Evolutionary conservation across 2,329 filamentous ascomycete species (phyloP).

Genomic region (Calycina herbarum): DNA sequence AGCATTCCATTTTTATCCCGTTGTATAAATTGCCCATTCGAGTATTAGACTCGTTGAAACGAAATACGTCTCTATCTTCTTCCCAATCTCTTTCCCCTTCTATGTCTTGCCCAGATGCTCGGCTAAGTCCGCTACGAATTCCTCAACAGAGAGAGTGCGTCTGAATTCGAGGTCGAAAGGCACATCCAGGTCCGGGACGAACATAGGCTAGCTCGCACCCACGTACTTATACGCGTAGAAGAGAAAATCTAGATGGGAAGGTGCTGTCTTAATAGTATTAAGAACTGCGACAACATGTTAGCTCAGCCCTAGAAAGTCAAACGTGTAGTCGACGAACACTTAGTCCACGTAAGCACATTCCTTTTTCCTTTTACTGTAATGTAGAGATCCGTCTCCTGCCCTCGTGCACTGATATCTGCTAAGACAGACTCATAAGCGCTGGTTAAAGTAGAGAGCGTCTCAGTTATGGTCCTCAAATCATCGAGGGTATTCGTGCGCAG

Average conservation of each 20-base stretch:
- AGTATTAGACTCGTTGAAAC: conserved; percentile 10
- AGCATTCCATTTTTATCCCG: neutral
- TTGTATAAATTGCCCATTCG: conserved; percentile 12
- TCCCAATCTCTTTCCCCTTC: neutral
- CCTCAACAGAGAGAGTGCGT: neutral
- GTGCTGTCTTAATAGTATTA: neutral
- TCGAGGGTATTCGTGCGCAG: too few species aligned
- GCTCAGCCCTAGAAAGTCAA: conserved; percentile 2
- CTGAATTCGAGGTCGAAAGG: neutral
- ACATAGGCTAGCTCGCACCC: neutral
- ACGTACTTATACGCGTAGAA: neutral
- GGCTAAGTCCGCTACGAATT: neutral
- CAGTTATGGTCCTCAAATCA: too few species aligned
- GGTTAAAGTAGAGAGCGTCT: conserved; percentile 9
- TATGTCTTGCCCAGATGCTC: neutral
- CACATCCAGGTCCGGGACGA: neutral
- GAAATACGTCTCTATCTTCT: conserved; percentile 12
- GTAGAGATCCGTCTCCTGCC: neutral
- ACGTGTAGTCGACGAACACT: conserved; percentile 9
- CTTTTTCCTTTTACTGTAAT: conserved; percentile 3
- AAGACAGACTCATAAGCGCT: conserved; percentile 10
- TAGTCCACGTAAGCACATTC: conserved; percentile 9
- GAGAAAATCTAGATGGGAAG: neutral
- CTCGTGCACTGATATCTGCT: conserved; percentile 11
- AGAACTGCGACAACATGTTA: neutral